These are phyloP conservation scores for Trametes meyenii DNA, from an alignment of 768 basidiomycete species.

Conservation along the genomic window DNA sequence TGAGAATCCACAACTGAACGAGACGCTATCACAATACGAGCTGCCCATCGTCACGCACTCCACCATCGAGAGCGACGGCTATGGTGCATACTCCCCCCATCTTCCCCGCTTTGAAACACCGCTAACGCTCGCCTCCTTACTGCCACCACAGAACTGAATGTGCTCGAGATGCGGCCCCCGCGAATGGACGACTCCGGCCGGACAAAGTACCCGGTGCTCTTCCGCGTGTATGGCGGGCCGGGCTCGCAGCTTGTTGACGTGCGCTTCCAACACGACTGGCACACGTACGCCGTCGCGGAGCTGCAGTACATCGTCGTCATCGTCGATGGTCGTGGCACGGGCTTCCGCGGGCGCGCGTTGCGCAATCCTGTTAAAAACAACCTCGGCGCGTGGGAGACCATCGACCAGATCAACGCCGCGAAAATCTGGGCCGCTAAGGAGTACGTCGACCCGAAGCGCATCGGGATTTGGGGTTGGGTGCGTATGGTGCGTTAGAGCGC, in stretches of 20 bases:
- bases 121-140: conserved; percentile 6
- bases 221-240: conserved; percentile 95
- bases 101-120: not conserved
- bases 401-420: conserved; percentile 89
- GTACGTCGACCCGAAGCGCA: conserved; percentile 86
- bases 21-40: conserved; percentile 69
- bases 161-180: conserved; percentile 88
- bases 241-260: conserved; percentile 76
- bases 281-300: conserved; percentile 80
- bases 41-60: conserved; percentile 68
- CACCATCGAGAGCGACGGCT: conserved; percentile 80
- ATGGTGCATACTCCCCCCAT: conserved; percentile 45
- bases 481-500: conserved; percentile 32
- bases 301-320: conserved; percentile 84
- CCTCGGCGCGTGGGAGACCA: conserved; percentile 86
- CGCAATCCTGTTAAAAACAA: conserved; percentile 89
- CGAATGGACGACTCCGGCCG: conserved; percentile 94
- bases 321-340: conserved; percentile 94
- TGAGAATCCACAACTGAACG: conserved; percentile 67
- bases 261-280: conserved; percentile 76
- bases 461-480: conserved; percentile 99
- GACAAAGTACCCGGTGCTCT: conserved; percentile 93
- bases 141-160: conserved; percentile 71
- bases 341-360: conserved; percentile 82
- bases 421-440: conserved; percentile 84